Conservation (phyloP, 768 basidiomycete genomes). For the Sistotremastrum niveocremeum region DNA sequence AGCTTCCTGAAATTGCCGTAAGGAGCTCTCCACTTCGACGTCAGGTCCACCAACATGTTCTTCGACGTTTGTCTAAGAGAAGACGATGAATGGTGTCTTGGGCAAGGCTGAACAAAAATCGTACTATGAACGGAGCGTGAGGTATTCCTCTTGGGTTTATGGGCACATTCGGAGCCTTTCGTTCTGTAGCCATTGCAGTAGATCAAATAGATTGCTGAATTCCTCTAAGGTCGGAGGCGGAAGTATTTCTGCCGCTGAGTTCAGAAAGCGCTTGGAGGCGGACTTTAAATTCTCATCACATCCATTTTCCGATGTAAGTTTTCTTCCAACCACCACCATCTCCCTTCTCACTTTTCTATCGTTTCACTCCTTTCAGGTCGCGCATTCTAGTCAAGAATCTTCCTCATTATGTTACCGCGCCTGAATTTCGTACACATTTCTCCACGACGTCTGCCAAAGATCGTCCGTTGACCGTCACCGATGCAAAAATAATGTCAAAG, state of each 20-base stretch:
- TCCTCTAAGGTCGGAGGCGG: no score
- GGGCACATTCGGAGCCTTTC: conserved; percentile 2
- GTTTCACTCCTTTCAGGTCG: conserved; percentile 40
- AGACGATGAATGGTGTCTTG: not conserved
- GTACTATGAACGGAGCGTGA: conserved; percentile 85
- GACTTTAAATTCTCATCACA: not conserved
- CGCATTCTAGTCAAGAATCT: conserved; percentile 76
- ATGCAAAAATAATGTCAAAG: conserved; percentile 69
- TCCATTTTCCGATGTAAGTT: not conserved
- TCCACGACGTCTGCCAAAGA: conserved; percentile 26
- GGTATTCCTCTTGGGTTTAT: conserved; percentile 87
- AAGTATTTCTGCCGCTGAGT: no score
- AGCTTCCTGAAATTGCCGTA: conserved; percentile 82
- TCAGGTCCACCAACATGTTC: conserved; percentile 73
- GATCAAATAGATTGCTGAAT: not conserved
- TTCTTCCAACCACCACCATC: not conserved
- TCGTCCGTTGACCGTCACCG: conserved; percentile 63
- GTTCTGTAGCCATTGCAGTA: conserved; percentile 6
- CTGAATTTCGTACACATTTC: conserved; percentile 55
- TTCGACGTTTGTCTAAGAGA: conserved; percentile 65
- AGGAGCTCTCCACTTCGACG: conserved; percentile 59
- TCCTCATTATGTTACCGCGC: conserved; percentile 52
- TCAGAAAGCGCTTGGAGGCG: not conserved
- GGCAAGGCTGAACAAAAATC: conserved; percentile 16
- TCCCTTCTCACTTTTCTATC: not conserved